Conservation (phyloP, 2,329 filamentous ascomycete genomes). For the Aspergillus nomiae region DNA sequence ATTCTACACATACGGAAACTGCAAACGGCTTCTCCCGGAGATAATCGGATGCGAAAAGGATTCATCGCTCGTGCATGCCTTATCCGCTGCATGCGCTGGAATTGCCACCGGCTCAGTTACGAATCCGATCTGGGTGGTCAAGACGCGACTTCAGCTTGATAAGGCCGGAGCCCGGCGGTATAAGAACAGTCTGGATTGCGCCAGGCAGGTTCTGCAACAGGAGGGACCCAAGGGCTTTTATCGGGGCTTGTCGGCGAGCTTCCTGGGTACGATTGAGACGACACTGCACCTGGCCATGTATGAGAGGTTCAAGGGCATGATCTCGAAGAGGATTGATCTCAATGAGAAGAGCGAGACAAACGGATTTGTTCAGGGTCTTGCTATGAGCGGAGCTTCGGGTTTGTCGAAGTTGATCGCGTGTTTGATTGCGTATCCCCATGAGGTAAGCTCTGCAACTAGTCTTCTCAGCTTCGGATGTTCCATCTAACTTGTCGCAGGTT, state of each 20-base stretch:
- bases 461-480: neutral
- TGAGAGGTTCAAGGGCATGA: slow-evolving; percentile 35
- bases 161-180: slow-evolving; percentile 40
- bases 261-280: slow-evolving; percentile 39
- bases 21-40: slow-evolving; percentile 36
- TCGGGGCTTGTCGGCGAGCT: slow-evolving; percentile 78
- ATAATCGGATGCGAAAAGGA: slow-evolving; percentile 31
- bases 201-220: slow-evolving; percentile 73
- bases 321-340: slow-evolving; percentile 19
- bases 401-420: slow-evolving; percentile 38
- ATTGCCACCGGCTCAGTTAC: slow-evolving; percentile 40
- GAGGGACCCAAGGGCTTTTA: slow-evolving; percentile 88
- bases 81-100: slow-evolving; percentile 38
- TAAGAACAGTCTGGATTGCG: slow-evolving; percentile 67
- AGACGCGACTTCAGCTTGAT: slow-evolving; percentile 66
- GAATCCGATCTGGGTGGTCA: slow-evolving; percentile 56
- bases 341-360: slow-evolving; percentile 15
- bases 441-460: slow-evolving; percentile 23
- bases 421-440: slow-evolving; percentile 38
- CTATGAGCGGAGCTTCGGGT: slow-evolving; percentile 34
- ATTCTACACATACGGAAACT: slow-evolving; percentile 43
- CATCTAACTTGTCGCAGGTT: slow-evolving; percentile 25
- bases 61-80: slow-evolving; percentile 34
- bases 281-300: slow-evolving; percentile 40
- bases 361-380: slow-evolving; percentile 20